Percentiles rank a stretch among this genome's conserved stretches.
Conservation (phyloP, 805 yeast species). For the Zygoascus ofunaensis region DNA sequence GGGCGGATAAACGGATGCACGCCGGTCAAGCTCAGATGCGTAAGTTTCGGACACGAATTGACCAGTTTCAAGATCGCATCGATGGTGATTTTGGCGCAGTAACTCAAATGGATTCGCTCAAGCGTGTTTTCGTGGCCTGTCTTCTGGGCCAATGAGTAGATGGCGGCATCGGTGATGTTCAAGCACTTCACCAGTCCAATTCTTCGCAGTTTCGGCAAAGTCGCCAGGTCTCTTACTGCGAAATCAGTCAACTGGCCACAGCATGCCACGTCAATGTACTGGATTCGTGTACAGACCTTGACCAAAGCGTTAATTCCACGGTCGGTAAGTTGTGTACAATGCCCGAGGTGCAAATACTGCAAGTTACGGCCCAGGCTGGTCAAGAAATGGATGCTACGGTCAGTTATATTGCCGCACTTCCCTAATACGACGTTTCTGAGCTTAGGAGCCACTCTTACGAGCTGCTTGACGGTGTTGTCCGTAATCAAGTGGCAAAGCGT, state of each 20-base stretch:
- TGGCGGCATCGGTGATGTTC: constrained; percentile 77
- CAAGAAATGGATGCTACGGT: constrained; percentile 62
- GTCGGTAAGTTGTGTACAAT: constrained; percentile 85
- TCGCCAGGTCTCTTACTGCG: constrained; percentile 66
- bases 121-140: constrained; percentile 68
- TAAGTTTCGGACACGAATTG: constrained; percentile 72
- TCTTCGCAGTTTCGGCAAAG: constrained; percentile 70
- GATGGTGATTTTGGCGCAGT: constrained; percentile 72
- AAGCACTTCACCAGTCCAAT: constrained; percentile 90
- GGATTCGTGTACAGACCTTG: constrained; percentile 71
- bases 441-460: constrained; percentile 73
- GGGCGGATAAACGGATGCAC: constrained; percentile 79
- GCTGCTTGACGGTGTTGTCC: constrained; percentile 63
- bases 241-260: constrained; percentile 82
- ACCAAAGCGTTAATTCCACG: constrained; percentile 70
- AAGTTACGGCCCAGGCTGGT: constrained; percentile 67
- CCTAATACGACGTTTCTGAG: constrained; percentile 81
- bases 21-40: constrained; percentile 89
- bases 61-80: constrained; percentile 69
- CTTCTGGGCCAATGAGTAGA: constrained; percentile 51
- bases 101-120: constrained; percentile 88
- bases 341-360: constrained; percentile 89
- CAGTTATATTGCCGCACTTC: constrained; percentile 81
- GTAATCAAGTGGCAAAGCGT: constrained; percentile 76
- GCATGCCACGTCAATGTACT: constrained; percentile 91